These are phyloP conservation scores for Mortierella sp. DNA, from an alignment of 371 early-diverging fungal genomes.

Conservation along the genomic window DNA sequence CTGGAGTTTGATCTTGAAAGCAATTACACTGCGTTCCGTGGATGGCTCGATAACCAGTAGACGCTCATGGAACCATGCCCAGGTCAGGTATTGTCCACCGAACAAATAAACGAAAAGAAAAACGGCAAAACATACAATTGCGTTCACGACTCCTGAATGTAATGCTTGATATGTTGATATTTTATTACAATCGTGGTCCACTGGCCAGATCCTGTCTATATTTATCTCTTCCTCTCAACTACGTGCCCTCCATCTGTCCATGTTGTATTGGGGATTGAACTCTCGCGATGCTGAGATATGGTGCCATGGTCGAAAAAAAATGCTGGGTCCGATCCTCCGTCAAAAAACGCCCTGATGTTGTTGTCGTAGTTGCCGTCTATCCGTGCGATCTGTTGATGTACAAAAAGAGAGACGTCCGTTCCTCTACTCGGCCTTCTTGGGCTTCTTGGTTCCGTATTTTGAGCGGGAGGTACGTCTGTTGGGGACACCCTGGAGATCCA, in stretches of 20 bases:
- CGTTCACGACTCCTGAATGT: background rate
- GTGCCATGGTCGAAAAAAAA: background rate
- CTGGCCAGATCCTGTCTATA: background rate
- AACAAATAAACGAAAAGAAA: background rate
- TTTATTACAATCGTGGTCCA: background rate
- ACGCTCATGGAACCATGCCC: background rate
- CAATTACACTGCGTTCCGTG: conserved; percentile 74
- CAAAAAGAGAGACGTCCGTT: background rate
- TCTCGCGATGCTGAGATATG: background rate
- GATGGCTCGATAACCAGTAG: conserved; percentile 60
- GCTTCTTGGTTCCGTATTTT: conserved; percentile 95
- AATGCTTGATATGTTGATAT: conserved; percentile 5
- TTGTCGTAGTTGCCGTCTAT: background rate
- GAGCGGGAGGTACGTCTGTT: conserved; percentile 88
- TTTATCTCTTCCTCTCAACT: background rate
- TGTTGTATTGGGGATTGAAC: background rate
- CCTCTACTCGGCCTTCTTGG: conserved; percentile 61
- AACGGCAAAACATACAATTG: background rate
- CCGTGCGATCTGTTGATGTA: background rate
- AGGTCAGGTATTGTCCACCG: background rate
- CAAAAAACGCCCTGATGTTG: background rate
- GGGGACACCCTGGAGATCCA: conserved; percentile 96
- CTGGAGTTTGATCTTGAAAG: conserved; percentile 95
- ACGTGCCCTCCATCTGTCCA: background rate
- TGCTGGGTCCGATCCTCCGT: background rate